These are phyloP conservation scores for Trichoderma atrobrunneum DNA, from an alignment of 2,329 filamentous ascomycete species.

Conservation along the genomic window DNA sequence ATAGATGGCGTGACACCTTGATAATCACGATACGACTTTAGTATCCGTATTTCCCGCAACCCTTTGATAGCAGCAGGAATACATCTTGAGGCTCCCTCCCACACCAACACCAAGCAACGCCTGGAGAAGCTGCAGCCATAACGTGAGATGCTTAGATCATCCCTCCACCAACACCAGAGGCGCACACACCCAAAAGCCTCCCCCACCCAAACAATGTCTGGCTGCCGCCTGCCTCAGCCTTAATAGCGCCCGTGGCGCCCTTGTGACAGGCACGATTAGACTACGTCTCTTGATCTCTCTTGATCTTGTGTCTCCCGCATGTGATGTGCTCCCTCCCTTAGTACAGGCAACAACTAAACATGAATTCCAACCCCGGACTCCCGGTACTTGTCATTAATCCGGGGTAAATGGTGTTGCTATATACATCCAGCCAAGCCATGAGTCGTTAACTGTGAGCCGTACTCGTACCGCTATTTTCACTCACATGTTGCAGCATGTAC, in stretches of 20 bases:
- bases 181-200: neutral
- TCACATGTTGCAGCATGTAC: neutral
- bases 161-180: neutral
- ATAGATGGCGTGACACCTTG: neutral
- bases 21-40: neutral
- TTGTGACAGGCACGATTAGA: constrained; percentile 1
- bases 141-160: neutral
- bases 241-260: neutral
- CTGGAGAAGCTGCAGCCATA: neutral
- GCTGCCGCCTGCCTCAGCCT: neutral
- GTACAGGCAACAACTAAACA: neutral
- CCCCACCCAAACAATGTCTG: neutral
- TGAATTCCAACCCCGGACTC: neutral
- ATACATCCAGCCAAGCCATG: neutral
- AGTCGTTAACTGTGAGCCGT: neutral
- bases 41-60: neutral
- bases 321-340: neutral
- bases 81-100: neutral
- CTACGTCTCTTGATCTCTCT: neutral
- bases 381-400: neutral
- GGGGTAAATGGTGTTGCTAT: neutral
- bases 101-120: too few species aligned
- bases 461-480: neutral
- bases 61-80: neutral
- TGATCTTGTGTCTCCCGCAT: neutral